Percentiles rank a stretch among this genome's conserved stretches.
phyloP scores from a whole-genome alignment of 768 basidiomycete genomes.

The Suillus discolor region DNA sequence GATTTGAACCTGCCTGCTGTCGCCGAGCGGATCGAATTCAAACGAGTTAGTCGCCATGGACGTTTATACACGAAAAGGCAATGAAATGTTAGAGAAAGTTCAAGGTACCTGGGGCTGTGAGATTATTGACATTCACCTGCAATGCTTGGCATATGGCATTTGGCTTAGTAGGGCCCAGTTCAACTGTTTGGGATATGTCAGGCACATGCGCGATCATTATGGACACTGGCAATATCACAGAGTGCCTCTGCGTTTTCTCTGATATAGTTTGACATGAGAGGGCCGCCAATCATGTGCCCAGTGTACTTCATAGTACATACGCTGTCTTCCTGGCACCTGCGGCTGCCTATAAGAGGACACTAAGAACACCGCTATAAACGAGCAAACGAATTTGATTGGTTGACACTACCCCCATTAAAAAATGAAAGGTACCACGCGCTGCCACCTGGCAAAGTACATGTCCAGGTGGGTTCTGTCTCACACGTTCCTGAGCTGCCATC shows the following conservation, averaged over 20 bases:
- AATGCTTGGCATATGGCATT: neutral
- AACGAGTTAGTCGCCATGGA: neutral
- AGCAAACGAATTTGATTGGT: neutral
- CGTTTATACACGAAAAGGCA: neutral
- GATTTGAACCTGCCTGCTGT: neutral
- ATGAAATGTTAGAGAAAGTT: neutral
- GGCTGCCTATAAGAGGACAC: neutral
- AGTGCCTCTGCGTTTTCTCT: neutral
- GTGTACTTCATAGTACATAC: neutral
- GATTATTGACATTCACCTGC: neutral
- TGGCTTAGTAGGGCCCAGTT: neutral
- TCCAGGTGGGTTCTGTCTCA: conserved; percentile 13
- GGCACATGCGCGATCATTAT: neutral
- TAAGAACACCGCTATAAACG: neutral
- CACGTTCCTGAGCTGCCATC: neutral
- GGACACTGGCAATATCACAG: neutral
- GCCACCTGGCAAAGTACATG: conserved; percentile 17
- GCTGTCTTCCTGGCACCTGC: neutral
- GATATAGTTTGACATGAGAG: neutral
- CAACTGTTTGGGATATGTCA: neutral
- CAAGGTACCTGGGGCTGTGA: neutral
- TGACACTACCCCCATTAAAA: neutral
- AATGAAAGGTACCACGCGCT: neutral
- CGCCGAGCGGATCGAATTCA: neutral
- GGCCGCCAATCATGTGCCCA: neutral